Conservation (phyloP, 2,329 filamentous ascomycete genomes). For the Hypoxylon sp. region DNA sequence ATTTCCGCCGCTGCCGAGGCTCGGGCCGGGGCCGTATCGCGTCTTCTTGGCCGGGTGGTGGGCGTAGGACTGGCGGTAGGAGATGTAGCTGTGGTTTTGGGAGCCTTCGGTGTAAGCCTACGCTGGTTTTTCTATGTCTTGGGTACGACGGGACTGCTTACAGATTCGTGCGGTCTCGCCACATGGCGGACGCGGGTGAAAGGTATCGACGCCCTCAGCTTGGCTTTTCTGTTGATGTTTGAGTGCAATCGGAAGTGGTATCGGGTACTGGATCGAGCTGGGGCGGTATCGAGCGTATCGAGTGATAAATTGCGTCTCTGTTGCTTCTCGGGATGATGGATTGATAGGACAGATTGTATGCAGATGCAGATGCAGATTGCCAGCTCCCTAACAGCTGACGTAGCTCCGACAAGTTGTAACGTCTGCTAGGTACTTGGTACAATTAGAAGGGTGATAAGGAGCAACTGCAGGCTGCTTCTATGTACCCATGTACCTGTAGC, state of each 20-base stretch:
- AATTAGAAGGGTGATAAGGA: too few species aligned
- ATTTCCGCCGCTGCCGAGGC: slow-evolving; percentile 56
- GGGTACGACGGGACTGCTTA: slow-evolving; percentile 55
- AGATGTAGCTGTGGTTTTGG: slow-evolving; percentile 79
- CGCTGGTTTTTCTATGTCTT: not conserved
- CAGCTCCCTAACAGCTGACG: slow-evolving; percentile 38
- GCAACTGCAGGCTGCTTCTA: too few species aligned
- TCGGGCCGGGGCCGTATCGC: slow-evolving; percentile 64
- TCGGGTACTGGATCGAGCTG: slow-evolving; percentile 3
- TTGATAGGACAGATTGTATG: slow-evolving; percentile 24
- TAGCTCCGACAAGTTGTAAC: slow-evolving; percentile 31
- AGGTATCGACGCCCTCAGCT: slow-evolving; percentile 40
- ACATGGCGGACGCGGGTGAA: slow-evolving; percentile 75
- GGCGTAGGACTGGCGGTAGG: slow-evolving; percentile 97
- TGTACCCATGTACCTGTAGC: not conserved
- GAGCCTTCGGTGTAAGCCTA: slow-evolving; percentile 21
- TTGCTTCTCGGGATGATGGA: slow-evolving; percentile 8
- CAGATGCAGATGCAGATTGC: slow-evolving; percentile 13
- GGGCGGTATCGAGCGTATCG: not conserved
- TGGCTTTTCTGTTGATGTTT: slow-evolving; percentile 22
- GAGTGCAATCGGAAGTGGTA: slow-evolving; percentile 8
- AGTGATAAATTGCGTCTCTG: not conserved
- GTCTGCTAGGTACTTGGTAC: not conserved
- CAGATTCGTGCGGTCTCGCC: slow-evolving; percentile 99
- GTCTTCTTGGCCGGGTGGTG: slow-evolving; percentile 91